phyloP scores from a whole-genome alignment of 2,329 filamentous ascomycete genomes.

The Verticillium nubilum region DNA sequence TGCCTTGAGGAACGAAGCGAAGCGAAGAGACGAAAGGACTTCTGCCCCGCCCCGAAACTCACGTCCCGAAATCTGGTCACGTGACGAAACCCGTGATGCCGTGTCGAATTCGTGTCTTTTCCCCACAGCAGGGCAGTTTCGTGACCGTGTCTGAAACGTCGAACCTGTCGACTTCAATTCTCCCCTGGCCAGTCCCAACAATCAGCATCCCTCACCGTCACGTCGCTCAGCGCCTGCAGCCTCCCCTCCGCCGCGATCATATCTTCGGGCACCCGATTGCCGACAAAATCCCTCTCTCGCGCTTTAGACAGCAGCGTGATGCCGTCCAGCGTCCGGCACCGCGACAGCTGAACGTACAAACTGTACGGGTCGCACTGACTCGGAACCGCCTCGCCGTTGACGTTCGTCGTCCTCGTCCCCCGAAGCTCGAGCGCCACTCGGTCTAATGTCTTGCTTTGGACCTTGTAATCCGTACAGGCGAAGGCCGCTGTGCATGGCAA shows the following conservation, averaged over 20 bases:
- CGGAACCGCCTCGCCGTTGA: neutral
- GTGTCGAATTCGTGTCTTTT: no score
- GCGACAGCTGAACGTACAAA: neutral
- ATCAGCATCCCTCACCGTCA: neutral
- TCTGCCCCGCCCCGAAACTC: no score
- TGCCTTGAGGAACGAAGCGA: no score
- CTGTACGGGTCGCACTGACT: neutral
- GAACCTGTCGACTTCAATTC: no score
- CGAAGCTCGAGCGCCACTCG: neutral
- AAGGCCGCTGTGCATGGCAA: neutral
- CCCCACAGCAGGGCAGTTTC: no score
- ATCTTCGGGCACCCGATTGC: neutral
- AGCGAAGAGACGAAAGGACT: no score
- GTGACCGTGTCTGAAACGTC: no score
- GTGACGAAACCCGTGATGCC: no score
- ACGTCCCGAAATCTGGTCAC: no score
- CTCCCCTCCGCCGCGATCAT: neutral
- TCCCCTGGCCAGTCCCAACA: no score
- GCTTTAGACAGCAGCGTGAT: neutral
- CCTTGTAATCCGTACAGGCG: neutral
- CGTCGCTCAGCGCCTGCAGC: neutral
- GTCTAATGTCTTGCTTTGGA: neutral
- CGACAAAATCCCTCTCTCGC: neutral
- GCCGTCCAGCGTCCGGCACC: neutral
- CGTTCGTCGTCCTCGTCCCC: neutral